Percentiles rank a stretch among this genome's conserved stretches.
Evolutionary conservation across 495 filamentous ascomycete species (phyloP).

Genomic region (Aspergillus carlsbadensis): DNA sequence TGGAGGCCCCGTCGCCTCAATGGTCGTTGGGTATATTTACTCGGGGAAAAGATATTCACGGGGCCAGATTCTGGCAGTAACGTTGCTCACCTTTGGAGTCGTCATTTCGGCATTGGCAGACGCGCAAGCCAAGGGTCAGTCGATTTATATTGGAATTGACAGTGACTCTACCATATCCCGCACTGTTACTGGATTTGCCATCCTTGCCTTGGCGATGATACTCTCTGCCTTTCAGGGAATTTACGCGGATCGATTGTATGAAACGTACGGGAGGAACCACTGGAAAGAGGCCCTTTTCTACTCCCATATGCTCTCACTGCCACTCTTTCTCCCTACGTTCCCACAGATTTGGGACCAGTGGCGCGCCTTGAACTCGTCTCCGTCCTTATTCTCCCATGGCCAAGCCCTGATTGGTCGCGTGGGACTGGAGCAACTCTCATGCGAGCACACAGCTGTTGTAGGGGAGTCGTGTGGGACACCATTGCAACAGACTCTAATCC

Average conservation of each 20-base stretch:
- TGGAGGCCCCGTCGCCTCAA: slow-evolving; percentile 91
- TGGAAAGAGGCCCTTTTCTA: slow-evolving; percentile 99
- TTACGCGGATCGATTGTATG: slow-evolving; percentile 89
- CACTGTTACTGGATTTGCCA: slow-evolving; percentile 74
- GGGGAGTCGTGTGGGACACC: background rate
- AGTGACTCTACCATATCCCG: slow-evolving; percentile 16
- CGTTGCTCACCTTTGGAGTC: slow-evolving; percentile 81
- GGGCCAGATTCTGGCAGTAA: slow-evolving; percentile 75
- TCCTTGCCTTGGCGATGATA: slow-evolving; percentile 86
- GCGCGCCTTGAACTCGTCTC: slow-evolving; percentile 44
- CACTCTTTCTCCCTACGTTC: slow-evolving; percentile 55
- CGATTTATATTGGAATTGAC: slow-evolving; percentile 18
- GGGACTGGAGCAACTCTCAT: background rate
- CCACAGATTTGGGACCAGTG: slow-evolving; percentile 49
- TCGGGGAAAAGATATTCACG: slow-evolving; percentile 76
- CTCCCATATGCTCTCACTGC: slow-evolving; percentile 75
- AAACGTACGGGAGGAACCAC: slow-evolving; percentile 71
- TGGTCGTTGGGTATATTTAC: slow-evolving; percentile 80
- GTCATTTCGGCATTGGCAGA: slow-evolving; percentile 85
- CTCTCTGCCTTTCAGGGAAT: slow-evolving; percentile 92
- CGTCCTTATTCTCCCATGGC: slow-evolving; percentile 33
- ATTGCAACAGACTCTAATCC: background rate
- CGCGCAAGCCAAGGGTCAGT: slow-evolving; percentile 71
- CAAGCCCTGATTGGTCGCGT: slow-evolving; percentile 1
- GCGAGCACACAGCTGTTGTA: background rate